phyloP scores from a whole-genome alignment of 495 filamentous ascomycete species.

The Astrothelium macrocarpum region DNA sequence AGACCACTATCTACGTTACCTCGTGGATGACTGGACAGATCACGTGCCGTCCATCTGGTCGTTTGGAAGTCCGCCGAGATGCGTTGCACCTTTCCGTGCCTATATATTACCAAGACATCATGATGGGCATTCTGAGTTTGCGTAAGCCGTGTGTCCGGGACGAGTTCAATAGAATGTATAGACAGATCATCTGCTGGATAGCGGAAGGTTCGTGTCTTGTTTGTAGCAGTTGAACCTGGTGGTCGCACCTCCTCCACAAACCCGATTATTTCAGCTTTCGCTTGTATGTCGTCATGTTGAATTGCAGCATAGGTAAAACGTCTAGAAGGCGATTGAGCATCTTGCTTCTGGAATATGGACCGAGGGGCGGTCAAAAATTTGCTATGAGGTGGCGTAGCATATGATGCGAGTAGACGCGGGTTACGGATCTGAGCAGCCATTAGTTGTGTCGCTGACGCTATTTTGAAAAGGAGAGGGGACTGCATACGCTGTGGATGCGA shows the following conservation, averaged over 20 bases:
- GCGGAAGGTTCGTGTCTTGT: neutral
- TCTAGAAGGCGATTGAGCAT: slow-evolving; percentile 42
- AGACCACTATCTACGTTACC: slow-evolving; percentile 25
- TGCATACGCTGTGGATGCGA: slow-evolving; percentile 92
- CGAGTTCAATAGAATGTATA: neutral
- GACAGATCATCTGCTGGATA: neutral
- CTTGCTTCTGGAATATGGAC: slow-evolving; percentile 56
- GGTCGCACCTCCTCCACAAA: neutral
- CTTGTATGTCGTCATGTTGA: neutral
- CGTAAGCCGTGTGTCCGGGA: neutral
- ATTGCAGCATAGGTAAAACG: slow-evolving; percentile 64
- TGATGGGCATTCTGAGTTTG: slow-evolving; percentile 23
- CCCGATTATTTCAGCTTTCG: neutral
- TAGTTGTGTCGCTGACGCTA: neutral
- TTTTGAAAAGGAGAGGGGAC: no score
- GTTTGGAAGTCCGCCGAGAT: slow-evolving; percentile 41
- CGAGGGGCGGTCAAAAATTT: slow-evolving; percentile 66
- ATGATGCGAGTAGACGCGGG: slow-evolving; percentile 71
- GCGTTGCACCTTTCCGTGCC: slow-evolving; percentile 41
- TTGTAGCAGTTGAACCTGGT: neutral
- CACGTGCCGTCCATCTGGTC: slow-evolving; percentile 28
- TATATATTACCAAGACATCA: slow-evolving; percentile 30
- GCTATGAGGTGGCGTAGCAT: slow-evolving; percentile 73
- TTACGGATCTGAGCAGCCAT: slow-evolving; percentile 56
- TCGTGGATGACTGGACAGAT: slow-evolving; percentile 21